Percentiles rank a stretch among this genome's conserved stretches.
phyloP scores from a whole-genome alignment of 345 rosid genomes.

The Passiflora organensis region DNA sequence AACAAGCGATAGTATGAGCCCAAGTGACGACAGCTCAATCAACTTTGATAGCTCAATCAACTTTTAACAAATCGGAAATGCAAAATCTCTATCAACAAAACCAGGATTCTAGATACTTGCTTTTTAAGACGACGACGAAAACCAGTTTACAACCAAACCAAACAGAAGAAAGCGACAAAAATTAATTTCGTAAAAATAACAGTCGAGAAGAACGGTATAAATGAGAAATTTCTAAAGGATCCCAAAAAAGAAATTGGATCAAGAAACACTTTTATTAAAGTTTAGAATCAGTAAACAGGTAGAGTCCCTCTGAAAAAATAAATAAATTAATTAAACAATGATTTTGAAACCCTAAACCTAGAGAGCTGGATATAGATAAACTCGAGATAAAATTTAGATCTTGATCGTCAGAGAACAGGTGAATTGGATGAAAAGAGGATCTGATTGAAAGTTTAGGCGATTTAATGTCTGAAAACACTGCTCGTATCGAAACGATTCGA shows the following conservation, averaged over 20 bases:
- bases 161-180: background rate
- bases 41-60: too few species aligned
- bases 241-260: conserved; percentile 1
- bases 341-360: conserved; percentile 38
- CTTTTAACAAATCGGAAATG: too few species aligned
- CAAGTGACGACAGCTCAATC: too few species aligned
- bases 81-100: background rate
- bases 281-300: too few species aligned
- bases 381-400: conserved; percentile 10
- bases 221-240: background rate
- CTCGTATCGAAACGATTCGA: conserved; percentile 3
- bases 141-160: background rate
- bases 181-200: background rate
- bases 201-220: background rate
- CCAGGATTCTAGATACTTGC: background rate
- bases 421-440: conserved; percentile 4
- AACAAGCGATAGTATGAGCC: background rate
- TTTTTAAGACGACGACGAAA: background rate
- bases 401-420: conserved; percentile 12
- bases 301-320: background rate
- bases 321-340: conserved; percentile 7
- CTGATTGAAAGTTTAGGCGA: background rate
- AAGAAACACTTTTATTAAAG: too few species aligned
- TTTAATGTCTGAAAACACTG: background rate
- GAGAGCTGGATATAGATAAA: conserved; percentile 10